These are phyloP conservation scores for Phaeosphaeriaceae sp. DNA, from an alignment of 2,329 filamentous ascomycete species.

Conservation along the genomic window DNA sequence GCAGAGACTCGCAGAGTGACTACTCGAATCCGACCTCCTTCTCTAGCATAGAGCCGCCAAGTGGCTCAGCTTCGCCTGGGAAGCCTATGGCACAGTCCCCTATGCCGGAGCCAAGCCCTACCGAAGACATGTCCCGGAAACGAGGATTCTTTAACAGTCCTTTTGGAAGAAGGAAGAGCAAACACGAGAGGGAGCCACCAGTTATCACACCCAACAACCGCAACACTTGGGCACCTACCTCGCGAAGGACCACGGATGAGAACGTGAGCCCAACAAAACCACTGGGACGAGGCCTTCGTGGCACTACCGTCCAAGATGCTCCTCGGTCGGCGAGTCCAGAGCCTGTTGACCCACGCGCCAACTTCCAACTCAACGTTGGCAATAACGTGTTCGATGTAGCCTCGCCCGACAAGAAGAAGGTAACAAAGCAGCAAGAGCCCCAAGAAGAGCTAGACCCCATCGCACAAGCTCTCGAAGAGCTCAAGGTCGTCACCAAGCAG, in stretches of 20 bases:
- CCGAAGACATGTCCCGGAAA: slow-evolving; percentile 65
- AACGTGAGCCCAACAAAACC: slow-evolving; percentile 55
- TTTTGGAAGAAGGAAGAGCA: slow-evolving; percentile 88
- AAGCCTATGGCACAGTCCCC: slow-evolving; percentile 59
- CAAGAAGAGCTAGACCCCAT: slow-evolving; percentile 83
- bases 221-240: slow-evolving; percentile 62
- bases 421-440: slow-evolving; percentile 49
- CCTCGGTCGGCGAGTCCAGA: slow-evolving; percentile 63
- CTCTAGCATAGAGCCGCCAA: slow-evolving; percentile 82
- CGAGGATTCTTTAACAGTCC: slow-evolving; percentile 94
- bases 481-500: slow-evolving; percentile 87
- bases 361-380: slow-evolving; percentile 90
- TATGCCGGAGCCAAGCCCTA: slow-evolving; percentile 29
- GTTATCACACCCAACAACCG: slow-evolving; percentile 51
- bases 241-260: slow-evolving; percentile 48
- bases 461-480: slow-evolving; percentile 86
- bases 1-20: slow-evolving; percentile 88
- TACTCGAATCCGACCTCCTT: slow-evolving; percentile 89
- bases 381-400: slow-evolving; percentile 96
- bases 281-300: slow-evolving; percentile 37
- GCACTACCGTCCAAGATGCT: slow-evolving; percentile 39
- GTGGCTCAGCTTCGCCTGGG: slow-evolving; percentile 75
- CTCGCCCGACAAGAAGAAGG: slow-evolving; percentile 70
- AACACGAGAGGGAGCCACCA: slow-evolving; percentile 73
- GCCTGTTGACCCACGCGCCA: slow-evolving; percentile 89